Conservation (phyloP, 2,329 filamentous ascomycete genomes). For the Fusarium torreyae region DNA sequence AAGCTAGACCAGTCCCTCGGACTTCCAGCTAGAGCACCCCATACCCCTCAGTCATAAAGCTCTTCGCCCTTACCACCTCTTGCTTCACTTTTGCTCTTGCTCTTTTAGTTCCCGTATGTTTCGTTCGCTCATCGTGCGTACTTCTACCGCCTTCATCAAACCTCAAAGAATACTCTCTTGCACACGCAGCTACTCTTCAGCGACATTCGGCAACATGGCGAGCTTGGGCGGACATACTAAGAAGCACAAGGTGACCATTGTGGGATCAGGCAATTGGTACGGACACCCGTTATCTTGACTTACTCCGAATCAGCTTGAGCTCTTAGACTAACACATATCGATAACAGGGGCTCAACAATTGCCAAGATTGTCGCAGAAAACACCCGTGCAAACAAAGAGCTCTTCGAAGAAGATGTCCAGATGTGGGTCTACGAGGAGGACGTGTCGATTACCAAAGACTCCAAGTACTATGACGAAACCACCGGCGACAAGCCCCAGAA, state of each 20-base stretch:
- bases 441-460: slow-evolving; percentile 79
- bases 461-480: slow-evolving; percentile 78
- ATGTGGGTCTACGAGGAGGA: slow-evolving; percentile 99
- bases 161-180: slow-evolving; percentile 34
- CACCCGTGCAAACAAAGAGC: slow-evolving; percentile 79
- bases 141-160: slow-evolving; percentile 30
- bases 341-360: slow-evolving; percentile 91
- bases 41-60: slow-evolving; percentile 48
- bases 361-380: slow-evolving; percentile 98
- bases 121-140: slow-evolving; percentile 39
- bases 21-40: slow-evolving; percentile 43
- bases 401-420: slow-evolving; percentile 92
- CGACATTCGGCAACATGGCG: slow-evolving; percentile 53
- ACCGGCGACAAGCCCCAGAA: slow-evolving; percentile 81
- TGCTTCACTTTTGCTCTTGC: slow-evolving; percentile 1
- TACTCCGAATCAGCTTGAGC: neutral
- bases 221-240: slow-evolving; percentile 68
- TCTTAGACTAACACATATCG: slow-evolving; percentile 7
- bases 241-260: slow-evolving; percentile 93
- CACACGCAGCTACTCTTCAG: slow-evolving; percentile 36
- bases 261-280: slow-evolving; percentile 97
- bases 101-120: slow-evolving; percentile 41
- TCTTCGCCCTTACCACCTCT: slow-evolving; percentile 23
- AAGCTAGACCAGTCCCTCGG: slow-evolving; percentile 39
- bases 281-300: neutral